These are phyloP conservation scores for Vigna hirtella DNA, from an alignment of 306 rosid species.

Conservation along the genomic window DNA sequence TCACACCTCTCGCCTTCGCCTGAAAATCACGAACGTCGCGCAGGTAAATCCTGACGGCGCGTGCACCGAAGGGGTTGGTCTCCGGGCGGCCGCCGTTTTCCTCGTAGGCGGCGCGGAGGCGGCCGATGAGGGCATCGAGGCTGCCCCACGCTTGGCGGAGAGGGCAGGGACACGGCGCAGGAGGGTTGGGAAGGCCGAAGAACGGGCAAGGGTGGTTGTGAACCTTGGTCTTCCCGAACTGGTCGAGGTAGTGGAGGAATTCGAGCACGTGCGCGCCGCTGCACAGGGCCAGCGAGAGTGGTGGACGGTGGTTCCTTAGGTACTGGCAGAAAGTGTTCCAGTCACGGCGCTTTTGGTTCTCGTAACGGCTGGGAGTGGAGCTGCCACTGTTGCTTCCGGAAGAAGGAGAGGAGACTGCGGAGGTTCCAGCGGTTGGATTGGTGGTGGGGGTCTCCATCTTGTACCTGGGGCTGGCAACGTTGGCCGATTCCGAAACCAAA, in stretches of 20 bases:
- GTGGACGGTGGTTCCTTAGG: conserved; percentile 83
- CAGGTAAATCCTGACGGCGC: conserved; percentile 76
- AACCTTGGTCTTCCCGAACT: conserved; percentile 93
- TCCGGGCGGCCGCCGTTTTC: conserved; percentile 86
- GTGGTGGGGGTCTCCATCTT: conserved; percentile 21
- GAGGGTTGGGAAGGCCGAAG: conserved; percentile 93
- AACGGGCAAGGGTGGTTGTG: conserved; percentile 86
- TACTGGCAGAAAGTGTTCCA: conserved; percentile 99
- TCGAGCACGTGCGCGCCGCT: conserved; percentile 87
- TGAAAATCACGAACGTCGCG: conserved; percentile 97
- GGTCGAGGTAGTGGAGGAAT: conserved; percentile 89
- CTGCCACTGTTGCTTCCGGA: neutral
- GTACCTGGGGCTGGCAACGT: conserved; percentile 16
- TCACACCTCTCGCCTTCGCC: conserved; percentile 86
- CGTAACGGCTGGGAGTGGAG: conserved; percentile 81
- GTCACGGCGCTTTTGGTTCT: conserved; percentile 94
- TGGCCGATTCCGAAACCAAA: conserved; percentile 58
- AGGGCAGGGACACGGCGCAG: conserved; percentile 95
- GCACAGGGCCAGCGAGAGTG: conserved; percentile 68
- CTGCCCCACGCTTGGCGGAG: conserved; percentile 96
- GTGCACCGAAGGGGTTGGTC: conserved; percentile 83
- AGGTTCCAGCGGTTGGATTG: neutral
- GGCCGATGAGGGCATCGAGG: conserved; percentile 93
- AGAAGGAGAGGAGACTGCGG: conserved; percentile 30
- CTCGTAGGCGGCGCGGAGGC: conserved; percentile 93